Evolutionary conservation across 1,284 basidiomycete species (phyloP), one percentile per base, ranked within the genome.

Genomic region (Rhodotorula sp.): DNA sequence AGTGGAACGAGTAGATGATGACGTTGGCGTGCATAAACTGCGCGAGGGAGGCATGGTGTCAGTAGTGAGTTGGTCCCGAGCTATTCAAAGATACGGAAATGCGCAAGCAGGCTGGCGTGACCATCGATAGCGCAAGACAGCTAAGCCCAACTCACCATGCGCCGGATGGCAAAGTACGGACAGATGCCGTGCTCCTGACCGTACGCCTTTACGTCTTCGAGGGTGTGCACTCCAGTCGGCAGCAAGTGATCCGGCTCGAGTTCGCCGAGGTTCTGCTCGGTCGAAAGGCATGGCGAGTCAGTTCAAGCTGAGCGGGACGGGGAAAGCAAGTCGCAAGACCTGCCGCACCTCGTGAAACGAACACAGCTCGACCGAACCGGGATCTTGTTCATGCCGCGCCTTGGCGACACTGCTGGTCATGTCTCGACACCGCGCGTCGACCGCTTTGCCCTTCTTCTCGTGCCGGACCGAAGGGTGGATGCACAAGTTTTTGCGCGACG

Each of bases 1-100:
- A 99, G 81, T 99, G 96, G 83, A 99, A 99, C 46, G 95, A 98
- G 81, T 98, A 99, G 81, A 99, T 98, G 81, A 99, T 88, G 73
- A 99, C 86, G 80, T 97, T 92, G 67, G 93, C 91, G 79, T 95
- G 96, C 0, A 93, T 89, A 86, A 99, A 89, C 95, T 96, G 77
- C 56, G 17, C 10, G 37, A 37, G 37, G 37, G 37, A 37, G 5
- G 29, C n/a, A 29, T 2, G 17, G 4, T 18, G 24, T 14, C 37
- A 42, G 10, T 14, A 12, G 10, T 42, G 37, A 3, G 37, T 42
- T 42, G n/a, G n/a, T n/a, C n/a, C n/a, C n/a, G n/a, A n/a, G n/a
- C n/a, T n/a, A n/a, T n/a, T n/a, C n/a, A n/a, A n/a, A n/a, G n/a
- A n/a, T n/a, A n/a, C n/a, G n/a, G n/a, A n/a, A n/a, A n/a, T n/a